Evolutionary conservation across 2,329 filamentous ascomycete genomes (phyloP).

Genomic region (Penicillium sp.): DNA sequence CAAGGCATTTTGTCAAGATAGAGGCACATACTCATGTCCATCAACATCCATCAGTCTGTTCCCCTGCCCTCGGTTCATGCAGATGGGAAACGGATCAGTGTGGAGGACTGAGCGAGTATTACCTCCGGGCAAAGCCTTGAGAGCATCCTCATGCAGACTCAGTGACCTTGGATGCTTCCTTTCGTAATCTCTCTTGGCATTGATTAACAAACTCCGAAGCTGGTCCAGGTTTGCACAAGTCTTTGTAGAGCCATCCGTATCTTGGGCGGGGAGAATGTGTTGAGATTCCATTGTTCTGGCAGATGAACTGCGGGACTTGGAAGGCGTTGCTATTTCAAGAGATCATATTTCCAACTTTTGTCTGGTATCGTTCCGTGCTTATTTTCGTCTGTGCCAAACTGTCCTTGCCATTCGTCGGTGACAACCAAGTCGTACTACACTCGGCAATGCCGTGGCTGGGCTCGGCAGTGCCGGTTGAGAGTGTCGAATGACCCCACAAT

Average conservation of each 20-base stretch:
- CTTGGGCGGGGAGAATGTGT: not conserved
- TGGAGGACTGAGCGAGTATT: conserved; percentile 33
- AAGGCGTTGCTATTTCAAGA: too few relatives aligned
- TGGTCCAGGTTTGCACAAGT: not conserved
- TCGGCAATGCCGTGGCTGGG: not conserved
- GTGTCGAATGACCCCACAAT: not conserved
- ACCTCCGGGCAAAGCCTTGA: conserved; percentile 31
- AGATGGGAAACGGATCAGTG: conserved; percentile 20
- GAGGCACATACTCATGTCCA: conserved; percentile 14
- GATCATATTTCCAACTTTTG: too few relatives aligned
- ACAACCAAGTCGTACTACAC: not conserved
- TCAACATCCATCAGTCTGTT: conserved; percentile 18
- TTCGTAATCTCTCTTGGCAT: not conserved
- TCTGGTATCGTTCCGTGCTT: too few relatives aligned
- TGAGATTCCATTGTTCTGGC: too few relatives aligned
- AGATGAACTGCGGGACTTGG: too few relatives aligned
- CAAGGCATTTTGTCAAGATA: not conserved
- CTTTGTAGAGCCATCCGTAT: not conserved
- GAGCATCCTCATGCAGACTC: conserved; percentile 20
- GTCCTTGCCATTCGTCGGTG: not conserved
- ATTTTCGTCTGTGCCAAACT: not conserved
- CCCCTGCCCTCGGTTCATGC: conserved; percentile 11
- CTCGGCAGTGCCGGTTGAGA: not conserved
- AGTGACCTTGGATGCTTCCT: conserved; percentile 11
- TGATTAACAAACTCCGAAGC: not conserved